A percentile compares a stretch with the other conserved stretches of the same genome.
These are phyloP conservation scores for Melocanna baccifera DNA, from an alignment of 176 grass and related monocot genomes.

Conservation along the genomic window DNA sequence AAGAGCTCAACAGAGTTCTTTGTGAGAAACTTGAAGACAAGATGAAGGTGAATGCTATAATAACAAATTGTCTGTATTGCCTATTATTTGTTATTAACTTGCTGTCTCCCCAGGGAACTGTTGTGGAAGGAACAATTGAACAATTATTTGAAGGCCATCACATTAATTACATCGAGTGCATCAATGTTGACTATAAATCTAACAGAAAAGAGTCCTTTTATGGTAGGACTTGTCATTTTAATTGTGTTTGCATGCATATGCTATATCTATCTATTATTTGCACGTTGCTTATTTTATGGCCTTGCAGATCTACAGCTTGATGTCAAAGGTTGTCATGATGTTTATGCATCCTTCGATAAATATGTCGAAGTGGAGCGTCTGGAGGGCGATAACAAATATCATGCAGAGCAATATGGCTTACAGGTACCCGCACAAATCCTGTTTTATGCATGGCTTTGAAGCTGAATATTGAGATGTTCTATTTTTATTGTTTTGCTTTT, in stretches of 20 bases:
- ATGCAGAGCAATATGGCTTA: conserved; percentile 82
- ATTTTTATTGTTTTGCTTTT: not conserved
- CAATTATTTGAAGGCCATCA: conserved; percentile 99
- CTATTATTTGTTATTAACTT: conserved; percentile 19
- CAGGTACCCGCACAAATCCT: conserved; percentile 51
- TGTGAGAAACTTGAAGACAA: conserved; percentile 99
- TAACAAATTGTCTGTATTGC: conserved; percentile 7
- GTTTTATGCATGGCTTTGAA: not conserved
- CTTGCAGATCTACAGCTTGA: conserved; percentile 93
- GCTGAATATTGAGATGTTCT: not conserved
- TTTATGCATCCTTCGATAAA: conserved; percentile 98
- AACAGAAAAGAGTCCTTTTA: conserved; percentile 96
- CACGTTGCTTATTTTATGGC: conserved; percentile 17
- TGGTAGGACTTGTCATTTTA: conserved; percentile 41
- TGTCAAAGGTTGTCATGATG: conserved; percentile 94
- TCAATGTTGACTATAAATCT: conserved; percentile 97
- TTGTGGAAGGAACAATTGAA: conserved; percentile 94
- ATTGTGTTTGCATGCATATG: conserved; percentile 1
- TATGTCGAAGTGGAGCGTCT: conserved; percentile 97
- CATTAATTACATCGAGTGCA: conserved; percentile 98
- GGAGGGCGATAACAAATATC: conserved; percentile 99
- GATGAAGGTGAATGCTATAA: conserved; percentile 73
- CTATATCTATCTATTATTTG: conserved; percentile 25
- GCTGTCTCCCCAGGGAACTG: conserved; percentile 65
- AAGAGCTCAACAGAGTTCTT: conserved; percentile 99